Percentiles rank a stretch among this genome's conserved stretches.
These are phyloP conservation scores for Linnemannia elongata DNA, from an alignment of 192 early-diverging fungal genomes.

Conservation along the genomic window DNA sequence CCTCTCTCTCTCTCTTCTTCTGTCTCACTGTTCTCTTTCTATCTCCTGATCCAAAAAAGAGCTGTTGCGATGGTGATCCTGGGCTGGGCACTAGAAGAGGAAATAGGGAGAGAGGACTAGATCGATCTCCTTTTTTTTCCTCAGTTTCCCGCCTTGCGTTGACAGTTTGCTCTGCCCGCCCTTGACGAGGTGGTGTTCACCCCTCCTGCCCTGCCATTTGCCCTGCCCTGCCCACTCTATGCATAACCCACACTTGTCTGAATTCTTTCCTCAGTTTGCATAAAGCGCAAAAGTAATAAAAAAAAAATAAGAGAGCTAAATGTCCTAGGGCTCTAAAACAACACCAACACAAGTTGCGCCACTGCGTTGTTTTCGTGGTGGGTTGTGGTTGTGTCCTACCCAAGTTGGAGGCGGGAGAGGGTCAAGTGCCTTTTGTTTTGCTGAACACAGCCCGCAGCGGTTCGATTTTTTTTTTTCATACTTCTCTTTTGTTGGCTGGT, in stretches of 20 bases:
- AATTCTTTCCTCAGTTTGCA: neutral
- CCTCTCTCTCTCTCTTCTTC: neutral
- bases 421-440: neutral
- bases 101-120: neutral
- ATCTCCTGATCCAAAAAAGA: neutral
- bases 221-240: neutral
- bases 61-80: neutral
- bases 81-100: neutral
- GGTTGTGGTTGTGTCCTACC: neutral
- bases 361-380: neutral
- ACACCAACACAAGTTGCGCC: neutral
- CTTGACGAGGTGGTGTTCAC: neutral
- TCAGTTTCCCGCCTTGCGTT: neutral
- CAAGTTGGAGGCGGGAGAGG: neutral
- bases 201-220: neutral
- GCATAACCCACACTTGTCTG: neutral
- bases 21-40: neutral
- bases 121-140: neutral
- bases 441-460: slow-evolving; percentile 1
- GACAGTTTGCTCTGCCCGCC: neutral
- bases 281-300: neutral
- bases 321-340: neutral
- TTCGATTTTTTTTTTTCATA: neutral
- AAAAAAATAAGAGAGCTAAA: neutral
- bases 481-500: neutral